Percentiles rank a stretch among this genome's conserved stretches.
Evolutionary conservation across 2,329 filamentous ascomycete species (phyloP).

Genomic region (Sclerotinia trifoliorum): DNA sequence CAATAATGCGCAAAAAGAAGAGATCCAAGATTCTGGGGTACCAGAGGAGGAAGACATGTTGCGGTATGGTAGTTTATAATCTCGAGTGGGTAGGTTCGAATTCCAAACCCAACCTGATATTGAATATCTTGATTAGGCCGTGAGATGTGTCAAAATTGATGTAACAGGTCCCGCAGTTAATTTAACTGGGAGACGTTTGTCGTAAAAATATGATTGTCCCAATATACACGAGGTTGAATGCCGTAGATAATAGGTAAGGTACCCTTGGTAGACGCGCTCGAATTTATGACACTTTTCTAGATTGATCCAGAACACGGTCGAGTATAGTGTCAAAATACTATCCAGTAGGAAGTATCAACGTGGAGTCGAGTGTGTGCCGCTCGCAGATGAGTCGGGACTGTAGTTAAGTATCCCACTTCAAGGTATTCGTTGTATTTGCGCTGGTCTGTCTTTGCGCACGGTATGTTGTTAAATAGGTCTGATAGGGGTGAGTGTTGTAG

Average conservation of each 20-base stretch:
- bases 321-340: background rate
- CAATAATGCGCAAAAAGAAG: slow-evolving; percentile 90
- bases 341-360: slow-evolving; percentile 18
- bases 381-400: slow-evolving; percentile 1
- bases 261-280: background rate
- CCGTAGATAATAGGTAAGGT: background rate
- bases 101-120: slow-evolving; percentile 10
- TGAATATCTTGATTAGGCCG: background rate
- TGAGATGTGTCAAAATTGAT: background rate
- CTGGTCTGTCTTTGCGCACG: slow-evolving; percentile 16
- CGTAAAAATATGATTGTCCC: background rate
- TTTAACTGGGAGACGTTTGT: background rate
- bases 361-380: background rate
- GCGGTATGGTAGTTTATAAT: slow-evolving; percentile 2
- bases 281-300: background rate
- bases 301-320: slow-evolving; percentile 5
- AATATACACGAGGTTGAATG: slow-evolving; percentile 8
- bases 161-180: background rate
- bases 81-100: background rate
- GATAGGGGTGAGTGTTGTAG: slow-evolving; percentile 9
- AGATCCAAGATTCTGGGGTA: slow-evolving; percentile 84
- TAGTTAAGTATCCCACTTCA: slow-evolving; percentile 2
- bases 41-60: slow-evolving; percentile 41
- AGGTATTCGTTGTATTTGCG: slow-evolving; percentile 21
- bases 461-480: slow-evolving; percentile 9